Conservation (phyloP, 2,329 filamentous ascomycete species). For the Aspergillus piperis region DNA sequence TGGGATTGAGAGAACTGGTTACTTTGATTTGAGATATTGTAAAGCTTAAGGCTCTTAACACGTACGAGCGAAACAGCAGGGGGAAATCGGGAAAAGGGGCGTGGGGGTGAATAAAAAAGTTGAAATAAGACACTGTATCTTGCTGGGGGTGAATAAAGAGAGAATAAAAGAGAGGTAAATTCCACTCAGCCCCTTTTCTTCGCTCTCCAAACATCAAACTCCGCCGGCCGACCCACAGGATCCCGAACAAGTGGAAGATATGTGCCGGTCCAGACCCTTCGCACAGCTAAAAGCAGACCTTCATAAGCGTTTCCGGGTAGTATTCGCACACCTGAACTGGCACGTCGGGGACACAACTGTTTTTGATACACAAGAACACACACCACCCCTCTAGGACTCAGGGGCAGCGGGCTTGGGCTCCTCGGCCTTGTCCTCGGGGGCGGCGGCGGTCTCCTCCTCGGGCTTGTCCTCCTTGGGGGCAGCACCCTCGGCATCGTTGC, state of each 20-base stretch:
- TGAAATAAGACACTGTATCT: constrained; percentile 40
- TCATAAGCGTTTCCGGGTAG: constrained; percentile 37
- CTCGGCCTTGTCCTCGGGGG: constrained; percentile 45
- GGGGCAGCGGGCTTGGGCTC: constrained; percentile 40
- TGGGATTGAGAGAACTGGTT: constrained; percentile 13
- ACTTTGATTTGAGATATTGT: constrained; percentile 21
- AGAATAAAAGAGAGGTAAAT: constrained; percentile 45
- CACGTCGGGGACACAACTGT: constrained; percentile 30
- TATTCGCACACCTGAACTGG: constrained; percentile 37
- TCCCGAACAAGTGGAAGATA: constrained; percentile 39
- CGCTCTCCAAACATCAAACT: constrained; percentile 47
- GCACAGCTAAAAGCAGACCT: constrained; percentile 41
- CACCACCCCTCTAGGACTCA: constrained; percentile 36
- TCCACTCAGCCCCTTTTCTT: constrained; percentile 44
- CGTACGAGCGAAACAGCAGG: constrained; percentile 16
- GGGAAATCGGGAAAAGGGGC: constrained; percentile 17
- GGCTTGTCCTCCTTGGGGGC: constrained; percentile 65
- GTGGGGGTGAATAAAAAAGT: constrained; percentile 29
- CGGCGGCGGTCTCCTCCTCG: constrained; percentile 51
- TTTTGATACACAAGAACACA: constrained; percentile 31
- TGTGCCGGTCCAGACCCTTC: constrained; percentile 39
- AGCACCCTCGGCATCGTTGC: constrained; percentile 65
- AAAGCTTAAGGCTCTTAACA: constrained; percentile 15
- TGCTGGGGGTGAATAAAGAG: constrained; percentile 43
- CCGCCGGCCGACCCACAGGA: constrained; percentile 42